Conservation (phyloP, 805 yeast genomes). For the Starmerella davenportii region DNA sequence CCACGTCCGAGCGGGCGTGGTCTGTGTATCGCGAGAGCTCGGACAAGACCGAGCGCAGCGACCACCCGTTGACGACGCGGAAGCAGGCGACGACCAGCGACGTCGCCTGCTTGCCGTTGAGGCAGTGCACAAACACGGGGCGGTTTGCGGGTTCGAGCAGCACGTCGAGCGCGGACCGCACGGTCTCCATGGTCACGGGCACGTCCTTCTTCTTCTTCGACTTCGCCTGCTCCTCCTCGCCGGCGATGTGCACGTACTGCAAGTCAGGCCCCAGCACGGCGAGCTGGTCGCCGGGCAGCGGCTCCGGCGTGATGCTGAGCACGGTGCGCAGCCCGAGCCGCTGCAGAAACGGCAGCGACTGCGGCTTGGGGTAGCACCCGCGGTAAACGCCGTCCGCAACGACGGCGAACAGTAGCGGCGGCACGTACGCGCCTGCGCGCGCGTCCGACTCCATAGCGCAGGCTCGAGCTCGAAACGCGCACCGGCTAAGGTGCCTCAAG, state of each 20-base stretch:
- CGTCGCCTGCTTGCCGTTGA: conserved; percentile 78
- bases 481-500: no score
- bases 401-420: conserved; percentile 57
- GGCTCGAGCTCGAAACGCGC: no score
- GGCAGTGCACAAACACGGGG: conserved; percentile 72
- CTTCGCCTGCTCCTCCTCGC: conserved; percentile 31
- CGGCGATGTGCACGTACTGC: conserved; percentile 46
- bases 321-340: conserved; percentile 52
- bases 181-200: conserved; percentile 52
- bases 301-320: conserved; percentile 62
- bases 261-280: conserved; percentile 35
- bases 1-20: conserved; percentile 63
- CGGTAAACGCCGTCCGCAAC: conserved; percentile 56
- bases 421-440: conserved; percentile 8
- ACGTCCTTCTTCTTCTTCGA: conserved; percentile 30
- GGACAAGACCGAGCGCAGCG: conserved; percentile 66
- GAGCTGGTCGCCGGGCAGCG: conserved; percentile 26
- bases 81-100: conserved; percentile 72
- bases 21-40: conserved; percentile 68
- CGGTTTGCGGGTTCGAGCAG: conserved; percentile 40
- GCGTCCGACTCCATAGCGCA: no score
- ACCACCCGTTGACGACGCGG: conserved; percentile 72
- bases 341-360: conserved; percentile 49
- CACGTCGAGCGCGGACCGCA: conserved; percentile 38
- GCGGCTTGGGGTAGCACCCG: conserved; percentile 72